A percentile compares a stretch with the other conserved stretches of the same genome.
phyloP scores from a whole-genome alignment of 1,139 yeast species.

The Candida tropicalis region DNA sequence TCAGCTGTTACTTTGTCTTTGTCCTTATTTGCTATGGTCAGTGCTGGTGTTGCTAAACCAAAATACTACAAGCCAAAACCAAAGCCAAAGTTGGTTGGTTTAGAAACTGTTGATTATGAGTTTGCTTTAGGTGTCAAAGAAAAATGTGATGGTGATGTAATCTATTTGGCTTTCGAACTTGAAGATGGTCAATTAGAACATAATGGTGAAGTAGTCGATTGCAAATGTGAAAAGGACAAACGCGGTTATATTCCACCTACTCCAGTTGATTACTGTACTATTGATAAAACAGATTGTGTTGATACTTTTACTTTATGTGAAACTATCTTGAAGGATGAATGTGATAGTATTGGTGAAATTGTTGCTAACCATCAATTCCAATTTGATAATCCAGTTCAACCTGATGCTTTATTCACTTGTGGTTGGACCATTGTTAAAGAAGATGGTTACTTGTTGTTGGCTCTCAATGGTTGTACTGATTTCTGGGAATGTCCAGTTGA shows the following conservation, averaged over 20 bases:
- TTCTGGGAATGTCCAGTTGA: slow-evolving; percentile 46
- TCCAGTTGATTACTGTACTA: not conserved
- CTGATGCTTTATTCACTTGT: slow-evolving; percentile 11
- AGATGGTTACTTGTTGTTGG: slow-evolving; percentile 25
- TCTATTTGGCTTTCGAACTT: slow-evolving; percentile 10
- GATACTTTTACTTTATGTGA: slow-evolving; percentile 46
- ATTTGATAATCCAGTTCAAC: slow-evolving; percentile 38
- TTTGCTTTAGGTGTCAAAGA: slow-evolving; percentile 14
- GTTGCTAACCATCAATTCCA: slow-evolving; percentile 51
- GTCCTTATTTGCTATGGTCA: slow-evolving; percentile 1
- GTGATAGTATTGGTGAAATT: slow-evolving; percentile 44
- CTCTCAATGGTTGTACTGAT: slow-evolving; percentile 11
- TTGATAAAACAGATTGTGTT: not conserved
- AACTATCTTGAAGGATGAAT: slow-evolving; percentile 41
- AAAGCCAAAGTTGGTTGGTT: not conserved
- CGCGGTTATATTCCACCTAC: not conserved
- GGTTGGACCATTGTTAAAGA: slow-evolving; percentile 20
- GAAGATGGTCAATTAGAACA: slow-evolving; percentile 14
- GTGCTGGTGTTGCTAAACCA: slow-evolving; percentile 5
- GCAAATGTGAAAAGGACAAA: not conserved
- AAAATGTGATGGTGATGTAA: slow-evolving; percentile 6
- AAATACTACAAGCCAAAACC: slow-evolving; percentile 1
- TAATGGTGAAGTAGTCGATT: not conserved
- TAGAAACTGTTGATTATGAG: slow-evolving; percentile 8
- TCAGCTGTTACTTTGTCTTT: slow-evolving; percentile 4